phyloP scores from a whole-genome alignment of 257 asterid species.

The Primulina tabacum region DNA sequence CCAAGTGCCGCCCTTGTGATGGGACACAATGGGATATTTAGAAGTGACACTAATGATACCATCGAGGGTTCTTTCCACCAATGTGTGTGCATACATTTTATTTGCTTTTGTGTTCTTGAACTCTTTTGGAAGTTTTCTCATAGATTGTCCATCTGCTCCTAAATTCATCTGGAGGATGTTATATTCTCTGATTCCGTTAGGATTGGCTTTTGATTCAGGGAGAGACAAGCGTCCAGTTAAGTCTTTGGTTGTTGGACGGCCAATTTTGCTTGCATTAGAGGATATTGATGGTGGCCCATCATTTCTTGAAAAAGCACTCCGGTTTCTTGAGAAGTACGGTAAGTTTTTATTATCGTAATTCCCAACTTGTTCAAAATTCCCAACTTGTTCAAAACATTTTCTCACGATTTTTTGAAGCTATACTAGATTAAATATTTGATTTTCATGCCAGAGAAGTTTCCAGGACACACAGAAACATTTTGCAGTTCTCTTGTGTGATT shows the following conservation, averaged over 20 bases:
- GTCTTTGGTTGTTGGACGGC: constrained; percentile 94
- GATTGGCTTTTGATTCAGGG: constrained; percentile 52
- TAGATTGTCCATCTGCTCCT: constrained; percentile 3
- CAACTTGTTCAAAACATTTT: constrained; percentile 18
- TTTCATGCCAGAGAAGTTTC: constrained; percentile 2
- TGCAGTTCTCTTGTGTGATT: constrained; percentile 11
- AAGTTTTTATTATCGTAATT: constrained; percentile 29
- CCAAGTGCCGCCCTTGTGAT: constrained; percentile 93
- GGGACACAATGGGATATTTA: constrained; percentile 93
- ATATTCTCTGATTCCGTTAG: constrained; percentile 21
- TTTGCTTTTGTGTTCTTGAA: constrained; percentile 20
- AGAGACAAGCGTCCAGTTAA: constrained; percentile 82
- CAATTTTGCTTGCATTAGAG: constrained; percentile 86
- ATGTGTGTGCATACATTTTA: constrained; percentile 45
- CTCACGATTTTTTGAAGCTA: constrained; percentile 23
- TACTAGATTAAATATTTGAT: neutral
- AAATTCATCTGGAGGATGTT: constrained; percentile 17
- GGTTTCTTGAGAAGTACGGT: constrained; percentile 87
- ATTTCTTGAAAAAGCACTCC: constrained; percentile 89
- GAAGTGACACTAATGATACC: constrained; percentile 64
- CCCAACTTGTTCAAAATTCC: constrained; percentile 19
- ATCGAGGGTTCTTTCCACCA: constrained; percentile 76
- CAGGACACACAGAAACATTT: constrained; percentile 11
- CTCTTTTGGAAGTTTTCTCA: constrained; percentile 19
- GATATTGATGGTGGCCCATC: constrained; percentile 98